These are phyloP conservation scores for Stagonosporopsis vannaccii DNA, from an alignment of 2,329 filamentous ascomycete genomes.

Conservation along the genomic window DNA sequence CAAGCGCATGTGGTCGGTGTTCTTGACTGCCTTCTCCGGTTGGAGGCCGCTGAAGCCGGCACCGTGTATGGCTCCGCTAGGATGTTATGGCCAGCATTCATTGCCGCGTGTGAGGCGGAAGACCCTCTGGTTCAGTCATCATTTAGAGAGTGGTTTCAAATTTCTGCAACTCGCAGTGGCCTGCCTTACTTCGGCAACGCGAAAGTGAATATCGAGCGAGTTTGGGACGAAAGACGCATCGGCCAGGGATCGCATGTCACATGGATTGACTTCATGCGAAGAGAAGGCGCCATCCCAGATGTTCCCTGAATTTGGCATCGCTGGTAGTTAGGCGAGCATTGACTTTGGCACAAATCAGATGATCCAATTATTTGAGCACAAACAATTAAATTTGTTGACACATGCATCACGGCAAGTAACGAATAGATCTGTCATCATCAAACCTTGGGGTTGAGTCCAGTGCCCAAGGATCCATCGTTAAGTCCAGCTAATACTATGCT, in stretches of 20 bases:
- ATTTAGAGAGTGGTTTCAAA: conserved; percentile 47
- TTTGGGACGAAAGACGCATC: conserved; percentile 40
- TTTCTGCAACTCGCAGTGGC: conserved; percentile 38
- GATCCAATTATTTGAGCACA: background rate
- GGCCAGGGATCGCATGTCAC: background rate
- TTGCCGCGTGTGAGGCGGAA: conserved; percentile 54
- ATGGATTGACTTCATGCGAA: conserved; percentile 15
- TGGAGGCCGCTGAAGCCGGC: conserved; percentile 44
- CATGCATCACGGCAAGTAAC: background rate
- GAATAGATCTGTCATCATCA: no score
- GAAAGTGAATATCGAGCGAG: conserved; percentile 30
- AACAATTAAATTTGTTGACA: no score
- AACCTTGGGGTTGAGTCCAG: no score
- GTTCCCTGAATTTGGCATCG: background rate
- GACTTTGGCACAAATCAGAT: background rate
- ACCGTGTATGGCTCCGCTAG: conserved; percentile 47
- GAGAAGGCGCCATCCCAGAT: background rate
- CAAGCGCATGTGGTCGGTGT: conserved; percentile 50
- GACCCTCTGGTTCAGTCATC: conserved; percentile 47
- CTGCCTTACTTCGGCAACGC: conserved; percentile 43
- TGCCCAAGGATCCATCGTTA: no score
- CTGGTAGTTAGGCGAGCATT: background rate
- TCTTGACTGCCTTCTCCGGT: conserved; percentile 48
- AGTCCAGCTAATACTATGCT: no score
- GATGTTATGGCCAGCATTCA: conserved; percentile 55